Base-by-base conservation (phyloP, 192 early-diverging fungal genomes). In the Podila epicladia region DNA sequence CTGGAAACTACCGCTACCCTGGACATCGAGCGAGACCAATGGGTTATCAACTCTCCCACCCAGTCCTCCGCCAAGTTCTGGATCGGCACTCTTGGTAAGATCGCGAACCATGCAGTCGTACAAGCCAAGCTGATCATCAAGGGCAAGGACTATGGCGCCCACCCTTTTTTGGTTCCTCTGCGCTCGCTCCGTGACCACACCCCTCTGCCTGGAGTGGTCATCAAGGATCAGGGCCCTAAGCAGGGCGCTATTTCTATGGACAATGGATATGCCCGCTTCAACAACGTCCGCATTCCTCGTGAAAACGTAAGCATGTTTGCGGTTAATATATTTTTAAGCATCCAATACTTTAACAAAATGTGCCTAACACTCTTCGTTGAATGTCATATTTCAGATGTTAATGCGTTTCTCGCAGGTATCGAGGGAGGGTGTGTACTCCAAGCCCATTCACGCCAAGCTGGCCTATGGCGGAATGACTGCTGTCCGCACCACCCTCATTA, bases 1-100 rank as follows among this genome's bases (percentile, higher is more conserved):
- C 87, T 97, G 24, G 95, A 97, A 82, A 97, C 95, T 6, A 94
- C 93, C 0, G 94, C 94, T 53, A 95, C 94, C 0, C 93, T 89
- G 55, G 85, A 93, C 48, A 88, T 91, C 3, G 91, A 91, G 68
- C 93, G 93, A 2, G 90, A 95, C 73, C 91, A 97, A 83, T 97
- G 95, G 71, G 94, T 93, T 53, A 87, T 97, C 55, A 89, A 97
- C 75, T 90, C 90, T 9, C 95, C 95, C 15, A 88, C 85, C 37
- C 84, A 95, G 55, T 92, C 94, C 24, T 87, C 95, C 4, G 82
- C 90, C 74, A 97, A 97, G 82, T 97, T 93, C 89, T 97, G 95
- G 95, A 88, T 92, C n/a, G 95, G 94, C 32, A 91, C 91, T 19
- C 84, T 97, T 35, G 94, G 94, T 62, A 90, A 92, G 49, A 88